A percentile compares a stretch with the other conserved stretches of the same genome.
Conservation (phyloP, 2,329 filamentous ascomycete genomes). For the Dendrostoma leiphaemia region DNA sequence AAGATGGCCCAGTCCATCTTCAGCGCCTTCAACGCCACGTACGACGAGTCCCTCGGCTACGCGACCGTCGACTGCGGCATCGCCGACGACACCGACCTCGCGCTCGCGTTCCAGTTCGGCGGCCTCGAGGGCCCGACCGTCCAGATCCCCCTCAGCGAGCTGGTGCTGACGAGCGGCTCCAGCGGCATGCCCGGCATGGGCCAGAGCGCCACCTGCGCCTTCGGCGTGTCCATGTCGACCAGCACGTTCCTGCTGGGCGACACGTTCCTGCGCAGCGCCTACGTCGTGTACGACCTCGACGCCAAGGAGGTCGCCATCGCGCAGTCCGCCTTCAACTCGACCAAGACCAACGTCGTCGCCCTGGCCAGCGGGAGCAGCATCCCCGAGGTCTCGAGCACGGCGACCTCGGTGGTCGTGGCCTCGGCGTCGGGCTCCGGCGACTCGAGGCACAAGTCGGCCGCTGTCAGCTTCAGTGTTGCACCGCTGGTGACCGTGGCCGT, state of each 20-base stretch:
- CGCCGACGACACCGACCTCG: slow-evolving; percentile 37
- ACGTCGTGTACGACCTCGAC: slow-evolving; percentile 54
- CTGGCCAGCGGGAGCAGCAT: slow-evolving; percentile 3
- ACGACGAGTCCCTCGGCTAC: slow-evolving; percentile 28
- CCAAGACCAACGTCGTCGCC: slow-evolving; percentile 34
- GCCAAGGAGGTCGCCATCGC: slow-evolving; percentile 50
- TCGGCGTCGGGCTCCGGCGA: not conserved
- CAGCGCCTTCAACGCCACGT: slow-evolving; percentile 31
- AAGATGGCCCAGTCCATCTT: slow-evolving; percentile 40
- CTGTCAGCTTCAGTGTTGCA: not conserved
- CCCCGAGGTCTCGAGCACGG: slow-evolving; percentile 5
- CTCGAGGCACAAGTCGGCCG: not conserved
- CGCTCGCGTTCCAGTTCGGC: slow-evolving; percentile 15
- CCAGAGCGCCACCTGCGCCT: slow-evolving; percentile 27
- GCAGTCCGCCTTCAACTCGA: slow-evolving; percentile 50
- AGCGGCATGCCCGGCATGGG: slow-evolving; percentile 20
- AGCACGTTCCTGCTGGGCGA: slow-evolving; percentile 40
- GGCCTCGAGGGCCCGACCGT: slow-evolving; percentile 36
- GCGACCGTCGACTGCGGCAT: slow-evolving; percentile 41
- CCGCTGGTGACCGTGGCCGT: not conserved
- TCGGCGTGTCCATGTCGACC: slow-evolving; percentile 11
- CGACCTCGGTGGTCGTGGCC: not conserved
- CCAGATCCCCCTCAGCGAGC: slow-evolving; percentile 31
- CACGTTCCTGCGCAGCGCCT: slow-evolving; percentile 47
- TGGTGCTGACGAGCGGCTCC: slow-evolving; percentile 39